Conservation (phyloP, 1,284 basidiomycete genomes). For the Cryptococcus wingfieldii region DNA sequence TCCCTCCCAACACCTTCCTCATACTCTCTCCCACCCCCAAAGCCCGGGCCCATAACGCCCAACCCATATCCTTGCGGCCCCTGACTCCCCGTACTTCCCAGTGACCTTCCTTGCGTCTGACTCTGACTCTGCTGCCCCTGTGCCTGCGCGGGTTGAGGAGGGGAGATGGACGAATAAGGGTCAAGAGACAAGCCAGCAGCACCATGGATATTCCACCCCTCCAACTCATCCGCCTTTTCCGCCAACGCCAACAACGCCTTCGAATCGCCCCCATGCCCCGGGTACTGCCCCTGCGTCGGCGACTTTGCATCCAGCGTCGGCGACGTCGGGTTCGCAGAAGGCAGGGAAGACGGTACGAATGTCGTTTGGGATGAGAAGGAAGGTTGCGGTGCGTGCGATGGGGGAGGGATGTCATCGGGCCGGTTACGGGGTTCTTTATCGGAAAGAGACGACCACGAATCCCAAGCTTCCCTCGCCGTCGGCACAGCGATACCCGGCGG, state of each 20-base stretch:
- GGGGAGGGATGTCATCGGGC: constrained; percentile 8
- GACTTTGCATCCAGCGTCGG: neutral
- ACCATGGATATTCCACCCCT: constrained; percentile 40
- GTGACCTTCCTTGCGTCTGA: neutral
- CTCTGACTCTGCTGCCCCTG: neutral
- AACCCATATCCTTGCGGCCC: neutral
- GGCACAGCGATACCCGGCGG: neutral
- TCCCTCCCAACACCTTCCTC: neutral
- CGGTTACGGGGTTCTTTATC: constrained; percentile 5
- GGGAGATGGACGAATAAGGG: neutral
- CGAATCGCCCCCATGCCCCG: constrained; percentile 35
- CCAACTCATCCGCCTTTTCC: constrained; percentile 48
- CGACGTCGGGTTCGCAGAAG: neutral
- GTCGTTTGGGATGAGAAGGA: neutral
- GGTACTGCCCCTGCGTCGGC: constrained; percentile 7
- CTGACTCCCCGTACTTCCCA: neutral
- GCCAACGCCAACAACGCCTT: constrained; percentile 48
- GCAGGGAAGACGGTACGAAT: neutral
- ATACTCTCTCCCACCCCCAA: constrained; percentile 5
- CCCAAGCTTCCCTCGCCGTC: constrained; percentile 33
- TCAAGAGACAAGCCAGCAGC: neutral
- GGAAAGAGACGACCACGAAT: constrained; percentile 22
- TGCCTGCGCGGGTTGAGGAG: neutral
- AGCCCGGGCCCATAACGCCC: neutral
- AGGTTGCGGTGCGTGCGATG: neutral